Evolutionary conservation across 345 rosid genomes (phyloP), one percentile per base, ranked within the genome.

Genomic region (Cardamine occulta): DNA sequence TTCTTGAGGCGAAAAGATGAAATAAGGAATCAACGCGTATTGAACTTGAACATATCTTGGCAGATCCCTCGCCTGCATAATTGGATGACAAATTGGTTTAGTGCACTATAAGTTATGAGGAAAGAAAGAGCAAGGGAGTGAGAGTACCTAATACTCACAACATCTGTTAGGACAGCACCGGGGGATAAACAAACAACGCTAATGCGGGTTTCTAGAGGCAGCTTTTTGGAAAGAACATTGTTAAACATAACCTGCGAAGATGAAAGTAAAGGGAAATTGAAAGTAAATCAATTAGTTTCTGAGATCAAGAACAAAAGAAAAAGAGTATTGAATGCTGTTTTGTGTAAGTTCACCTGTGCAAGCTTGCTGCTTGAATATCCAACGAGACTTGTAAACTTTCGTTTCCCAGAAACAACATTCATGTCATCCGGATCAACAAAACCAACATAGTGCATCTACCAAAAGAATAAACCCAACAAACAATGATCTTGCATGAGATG

Each of bases 401-500:
- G 79, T 80, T 79, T 91, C 51, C 97, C 96, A 72, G 90, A 84
- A 63, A 76, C 85, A 58, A 87, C 83, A 81, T 91, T 88, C 93
- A 93, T 91, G 75, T 93, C 98, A 76, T 91, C 93, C 10, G 93
- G 85, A 78, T 91, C 91, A 79, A 91, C 90, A 66, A 88, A 89
- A 74, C 98, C 96, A 26, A 93, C 87, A 72, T 89, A 84, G 79
- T 93, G 97, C 96, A 93, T 91, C 98, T 93, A 73, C 79, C 77
- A 15, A 52, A 64, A 63, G 57, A 51, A 72, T n/a, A 71, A 44
- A 57, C 45, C 28, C 61, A 68, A 73, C 39, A n/a, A 71, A 65
- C 13, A 12, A 49, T 39, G 79, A 42, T 42, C 59, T 28, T 62
- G 62, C n/a, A 66, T 35, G 31, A 42, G 34, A 76, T 15, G 44